Evolutionary conservation across 352 stramenopile species (phyloP).

Genomic region (Nothophytophthora sp.): DNA sequence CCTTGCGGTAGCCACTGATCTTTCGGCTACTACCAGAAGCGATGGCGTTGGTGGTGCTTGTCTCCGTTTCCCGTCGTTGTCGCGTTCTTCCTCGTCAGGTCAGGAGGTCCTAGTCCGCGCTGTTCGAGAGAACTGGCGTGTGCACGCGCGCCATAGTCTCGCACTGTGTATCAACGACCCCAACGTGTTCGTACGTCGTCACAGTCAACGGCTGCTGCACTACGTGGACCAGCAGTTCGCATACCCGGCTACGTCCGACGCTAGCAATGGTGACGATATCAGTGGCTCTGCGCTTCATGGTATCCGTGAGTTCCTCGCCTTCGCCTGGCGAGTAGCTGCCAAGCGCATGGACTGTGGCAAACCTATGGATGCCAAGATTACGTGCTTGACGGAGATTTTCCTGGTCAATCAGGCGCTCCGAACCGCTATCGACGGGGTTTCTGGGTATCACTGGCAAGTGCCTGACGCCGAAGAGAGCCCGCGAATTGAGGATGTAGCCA

Average conservation of each 20-base stretch:
- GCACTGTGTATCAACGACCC: slow-evolving; percentile 54
- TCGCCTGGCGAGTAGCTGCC: slow-evolving; percentile 41
- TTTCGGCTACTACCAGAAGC: slow-evolving; percentile 2
- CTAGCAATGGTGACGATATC: neutral
- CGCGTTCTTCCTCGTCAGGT: no score
- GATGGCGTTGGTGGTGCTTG: neutral
- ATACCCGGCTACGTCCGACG: slow-evolving; percentile 1
- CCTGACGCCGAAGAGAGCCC: neutral
- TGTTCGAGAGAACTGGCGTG: slow-evolving; percentile 35
- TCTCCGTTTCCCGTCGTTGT: no score
- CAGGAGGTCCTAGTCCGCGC: slow-evolving; percentile 4
- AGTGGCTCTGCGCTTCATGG: slow-evolving; percentile 14
- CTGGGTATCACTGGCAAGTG: slow-evolving; percentile 12
- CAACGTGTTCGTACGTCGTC: slow-evolving; percentile 47
- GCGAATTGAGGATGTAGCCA: neutral
- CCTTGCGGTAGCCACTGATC: slow-evolving; percentile 1
- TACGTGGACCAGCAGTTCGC: slow-evolving; percentile 22
- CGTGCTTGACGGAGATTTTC: slow-evolving; percentile 48
- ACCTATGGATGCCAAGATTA: neutral
- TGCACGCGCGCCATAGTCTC: slow-evolving; percentile 32
- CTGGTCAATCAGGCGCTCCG: slow-evolving; percentile 41
- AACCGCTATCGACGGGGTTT: slow-evolving; percentile 9
- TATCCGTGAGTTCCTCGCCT: slow-evolving; percentile 43
- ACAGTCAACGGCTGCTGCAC: slow-evolving; percentile 19
- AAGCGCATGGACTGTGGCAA: slow-evolving; percentile 19